Evolutionary conservation across 805 yeast genomes (phyloP).

Genomic region (Ogataea corticis): DNA sequence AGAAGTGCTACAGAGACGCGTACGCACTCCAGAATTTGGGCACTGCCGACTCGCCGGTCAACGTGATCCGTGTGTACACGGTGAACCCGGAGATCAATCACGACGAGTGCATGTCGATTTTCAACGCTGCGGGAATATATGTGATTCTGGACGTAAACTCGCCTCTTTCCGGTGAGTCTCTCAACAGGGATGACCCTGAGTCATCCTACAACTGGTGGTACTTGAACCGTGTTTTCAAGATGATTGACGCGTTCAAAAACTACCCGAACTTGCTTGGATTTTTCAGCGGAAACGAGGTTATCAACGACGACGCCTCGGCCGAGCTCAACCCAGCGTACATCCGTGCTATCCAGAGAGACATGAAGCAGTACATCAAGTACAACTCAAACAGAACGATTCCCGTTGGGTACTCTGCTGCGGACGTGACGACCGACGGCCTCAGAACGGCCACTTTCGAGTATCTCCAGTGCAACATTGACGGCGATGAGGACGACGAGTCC

Average conservation of each 20-base stretch:
- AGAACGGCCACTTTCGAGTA: conserved; percentile 76
- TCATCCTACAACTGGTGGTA: conserved; percentile 71
- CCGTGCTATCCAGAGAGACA: conserved; percentile 90
- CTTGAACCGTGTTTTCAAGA: conserved; percentile 76
- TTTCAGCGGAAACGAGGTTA: conserved; percentile 89
- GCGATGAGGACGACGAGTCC: conserved; percentile 56
- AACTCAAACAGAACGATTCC: conserved; percentile 78
- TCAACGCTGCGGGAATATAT: conserved; percentile 90
- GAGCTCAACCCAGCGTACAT: conserved; percentile 70
- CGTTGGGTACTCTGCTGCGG: conserved; percentile 97
- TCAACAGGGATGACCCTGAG: conserved; percentile 70
- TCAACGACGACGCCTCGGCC: conserved; percentile 73
- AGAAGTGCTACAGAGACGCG: conserved; percentile 78
- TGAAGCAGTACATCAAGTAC: conserved; percentile 74
- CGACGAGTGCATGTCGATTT: conserved; percentile 87
- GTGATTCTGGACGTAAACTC: conserved; percentile 83
- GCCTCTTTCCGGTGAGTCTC: conserved; percentile 63
- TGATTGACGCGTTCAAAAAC: conserved; percentile 79
- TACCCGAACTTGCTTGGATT: conserved; percentile 87
- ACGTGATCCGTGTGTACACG: conserved; percentile 82
- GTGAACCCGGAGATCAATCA: conserved; percentile 83
- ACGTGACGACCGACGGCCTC: conserved; percentile 53
- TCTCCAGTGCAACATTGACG: conserved; percentile 75
- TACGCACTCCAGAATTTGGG: conserved; percentile 77
- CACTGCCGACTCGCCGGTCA: conserved; percentile 39